phyloP scores from a whole-genome alignment of 805 yeast species.

The Kregervanrija pseudodelftensis region DNA sequence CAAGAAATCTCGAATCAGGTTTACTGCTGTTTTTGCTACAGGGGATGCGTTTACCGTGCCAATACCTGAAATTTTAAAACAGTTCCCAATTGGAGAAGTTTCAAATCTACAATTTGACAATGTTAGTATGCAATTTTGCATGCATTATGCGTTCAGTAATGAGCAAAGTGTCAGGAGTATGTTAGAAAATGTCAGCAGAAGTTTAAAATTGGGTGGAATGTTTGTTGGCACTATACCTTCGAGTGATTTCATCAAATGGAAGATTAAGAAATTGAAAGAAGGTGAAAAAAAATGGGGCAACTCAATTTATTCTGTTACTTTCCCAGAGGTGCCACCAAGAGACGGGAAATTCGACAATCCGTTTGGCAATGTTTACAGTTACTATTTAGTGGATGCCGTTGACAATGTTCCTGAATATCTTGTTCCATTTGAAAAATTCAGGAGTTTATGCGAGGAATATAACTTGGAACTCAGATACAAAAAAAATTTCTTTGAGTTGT shows the following conservation, averaged over 20 bases:
- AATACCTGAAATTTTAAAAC: conserved; percentile 58
- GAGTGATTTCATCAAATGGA: conserved; percentile 71
- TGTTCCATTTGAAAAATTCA: conserved; percentile 84
- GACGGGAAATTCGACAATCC: conserved; percentile 69
- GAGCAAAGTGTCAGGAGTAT: conserved; percentile 72
- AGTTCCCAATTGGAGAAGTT: conserved; percentile 51
- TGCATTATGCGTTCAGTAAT: conserved; percentile 90
- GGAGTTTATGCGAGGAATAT: conserved; percentile 78
- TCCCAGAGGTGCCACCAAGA: conserved; percentile 70
- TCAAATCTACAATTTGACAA: conserved; percentile 70
- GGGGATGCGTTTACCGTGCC: conserved; percentile 84
- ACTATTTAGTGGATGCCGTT: conserved; percentile 84
- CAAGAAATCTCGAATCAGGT: conserved; percentile 37
- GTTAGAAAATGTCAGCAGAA: conserved; percentile 66
- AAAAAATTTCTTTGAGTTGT: conserved; percentile 75
- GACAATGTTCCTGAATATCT: conserved; percentile 96
- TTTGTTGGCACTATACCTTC: conserved; percentile 95
- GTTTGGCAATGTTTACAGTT: conserved; percentile 78
- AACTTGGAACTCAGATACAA: conserved; percentile 66
- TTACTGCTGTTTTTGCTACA: conserved; percentile 67
- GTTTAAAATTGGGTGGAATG: conserved; percentile 74
- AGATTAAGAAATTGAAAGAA: conserved; percentile 43
- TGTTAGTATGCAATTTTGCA: conserved; percentile 85
- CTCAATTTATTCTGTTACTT: conserved; percentile 70
- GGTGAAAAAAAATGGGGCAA: conserved; percentile 77